Conservation (phyloP, 441 rosid species). For the Mallotus repandus region DNA sequence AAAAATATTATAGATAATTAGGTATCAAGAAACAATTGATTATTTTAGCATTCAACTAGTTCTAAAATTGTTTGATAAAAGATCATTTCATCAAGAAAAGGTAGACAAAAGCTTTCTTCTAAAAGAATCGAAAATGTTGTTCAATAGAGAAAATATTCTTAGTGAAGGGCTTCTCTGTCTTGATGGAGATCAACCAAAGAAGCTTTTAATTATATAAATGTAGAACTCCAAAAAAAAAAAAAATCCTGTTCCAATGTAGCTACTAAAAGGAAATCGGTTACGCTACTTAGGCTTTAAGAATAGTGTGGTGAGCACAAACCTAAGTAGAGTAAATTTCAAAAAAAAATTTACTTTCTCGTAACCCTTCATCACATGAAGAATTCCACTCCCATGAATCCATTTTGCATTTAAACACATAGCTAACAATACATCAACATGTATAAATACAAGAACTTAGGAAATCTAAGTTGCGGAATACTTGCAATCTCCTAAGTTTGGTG, state of each 20-base stretch:
- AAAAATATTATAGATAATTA: neutral
- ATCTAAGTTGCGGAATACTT: no score
- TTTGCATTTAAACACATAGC: no score
- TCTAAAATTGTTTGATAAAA: neutral
- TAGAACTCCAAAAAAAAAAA: neutral
- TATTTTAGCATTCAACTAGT: neutral
- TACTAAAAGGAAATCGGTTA: no score
- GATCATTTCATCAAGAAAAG: neutral
- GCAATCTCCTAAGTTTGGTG: no score
- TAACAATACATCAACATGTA: no score
- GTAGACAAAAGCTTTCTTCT: neutral
- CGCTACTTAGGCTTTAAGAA: no score
- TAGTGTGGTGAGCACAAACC: no score
- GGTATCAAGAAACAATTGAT: neutral
- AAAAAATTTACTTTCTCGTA: no score
- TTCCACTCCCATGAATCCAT: no score
- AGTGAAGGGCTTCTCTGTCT: neutral
- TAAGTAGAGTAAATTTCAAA: no score
- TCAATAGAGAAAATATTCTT: neutral
- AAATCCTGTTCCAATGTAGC: neutral
- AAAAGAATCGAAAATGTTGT: neutral
- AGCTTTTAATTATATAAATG: neutral
- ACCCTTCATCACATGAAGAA: no score
- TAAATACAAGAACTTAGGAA: no score
- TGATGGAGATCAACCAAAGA: neutral